These are phyloP conservation scores for Gomphus bonarii DNA, from an alignment of 1,284 basidiomycete genomes.

Conservation along the genomic window DNA sequence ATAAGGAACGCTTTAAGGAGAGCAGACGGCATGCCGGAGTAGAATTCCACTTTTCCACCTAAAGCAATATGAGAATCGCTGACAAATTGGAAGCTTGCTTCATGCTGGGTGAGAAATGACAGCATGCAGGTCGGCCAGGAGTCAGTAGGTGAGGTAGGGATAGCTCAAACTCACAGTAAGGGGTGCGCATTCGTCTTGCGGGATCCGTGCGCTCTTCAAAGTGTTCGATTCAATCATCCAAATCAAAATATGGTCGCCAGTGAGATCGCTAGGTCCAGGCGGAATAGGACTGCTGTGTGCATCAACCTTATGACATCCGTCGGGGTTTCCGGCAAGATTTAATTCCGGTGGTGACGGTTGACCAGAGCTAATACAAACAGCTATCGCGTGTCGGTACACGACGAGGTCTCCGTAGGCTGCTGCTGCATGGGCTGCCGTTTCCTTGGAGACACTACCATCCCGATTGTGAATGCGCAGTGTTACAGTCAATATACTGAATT, in stretches of 20 bases:
- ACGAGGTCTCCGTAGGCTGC: background rate
- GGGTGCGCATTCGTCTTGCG: background rate
- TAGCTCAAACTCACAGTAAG: background rate
- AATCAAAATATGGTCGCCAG: background rate
- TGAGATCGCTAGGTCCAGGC: background rate
- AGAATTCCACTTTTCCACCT: no score
- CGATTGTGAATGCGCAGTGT: background rate
- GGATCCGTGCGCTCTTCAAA: background rate
- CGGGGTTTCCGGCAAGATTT: no score
- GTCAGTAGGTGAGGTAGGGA: no score
- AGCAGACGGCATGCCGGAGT: no score
- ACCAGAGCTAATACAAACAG: background rate
- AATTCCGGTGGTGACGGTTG: background rate
- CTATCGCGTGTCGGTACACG: background rate
- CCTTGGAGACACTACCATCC: background rate
- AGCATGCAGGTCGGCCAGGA: no score
- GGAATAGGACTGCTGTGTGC: background rate
- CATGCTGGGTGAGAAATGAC: no score
- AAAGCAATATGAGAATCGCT: no score
- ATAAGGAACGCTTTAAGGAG: background rate
- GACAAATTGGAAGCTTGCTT: no score
- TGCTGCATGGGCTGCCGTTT: background rate
- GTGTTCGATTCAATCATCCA: background rate
- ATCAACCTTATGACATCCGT: no score
- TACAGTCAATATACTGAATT: background rate